Evolutionary conservation across 352 stramenopile genomes (phyloP), one percentile per base, ranked within the genome.

Genomic region (Albugo laibachii): DNA sequence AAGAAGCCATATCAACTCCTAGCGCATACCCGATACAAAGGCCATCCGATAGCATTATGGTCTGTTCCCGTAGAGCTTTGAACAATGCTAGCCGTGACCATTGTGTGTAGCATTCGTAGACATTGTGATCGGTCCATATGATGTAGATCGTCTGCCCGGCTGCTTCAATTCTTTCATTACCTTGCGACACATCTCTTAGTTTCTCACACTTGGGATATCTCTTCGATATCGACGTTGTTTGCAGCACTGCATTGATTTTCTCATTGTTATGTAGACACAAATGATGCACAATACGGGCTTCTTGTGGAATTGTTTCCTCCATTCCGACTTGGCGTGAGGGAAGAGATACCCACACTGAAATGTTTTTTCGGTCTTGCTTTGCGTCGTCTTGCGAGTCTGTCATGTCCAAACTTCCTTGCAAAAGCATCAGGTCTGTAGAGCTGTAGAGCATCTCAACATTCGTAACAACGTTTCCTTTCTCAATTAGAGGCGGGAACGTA

Each of bases 1-100:
- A 55, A 11, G 78, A 88, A 36, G 78, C 66, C 78, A 92, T 92
- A 49, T 92, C 78, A 31, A 87, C 86, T 15, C 75, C 75, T 40
- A 92, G 60, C 2, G 78, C 75, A 46, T 92, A 87, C 2, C 78
- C 78, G 19, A 92, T 92, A 8, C 66, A 86, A n/a, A 83, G 57
- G 1, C 75, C 78, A 42, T 87, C 71, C 24, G 58, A 57, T 14
- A 92, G 58, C 2, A 61, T 54, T 21, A 88, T 84, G 1, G 54
- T 54, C 11, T 58, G 72, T 10, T 47, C 50, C 27, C 75, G 68
- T 13, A 92, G 56, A 14, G 78, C 71, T 35, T 78, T 75, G 38
- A 88, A 92, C 11, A 92, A 66, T 8, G 73, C 67, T 41, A 87
- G 61, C 13, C 75, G 71, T 0, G 78, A 87, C 78, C 78, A 92